Evolutionary conservation across 2,329 filamentous ascomycete species (phyloP), one percentile per base, ranked within the genome.

Genomic region (Botrytis tulipae): DNA sequence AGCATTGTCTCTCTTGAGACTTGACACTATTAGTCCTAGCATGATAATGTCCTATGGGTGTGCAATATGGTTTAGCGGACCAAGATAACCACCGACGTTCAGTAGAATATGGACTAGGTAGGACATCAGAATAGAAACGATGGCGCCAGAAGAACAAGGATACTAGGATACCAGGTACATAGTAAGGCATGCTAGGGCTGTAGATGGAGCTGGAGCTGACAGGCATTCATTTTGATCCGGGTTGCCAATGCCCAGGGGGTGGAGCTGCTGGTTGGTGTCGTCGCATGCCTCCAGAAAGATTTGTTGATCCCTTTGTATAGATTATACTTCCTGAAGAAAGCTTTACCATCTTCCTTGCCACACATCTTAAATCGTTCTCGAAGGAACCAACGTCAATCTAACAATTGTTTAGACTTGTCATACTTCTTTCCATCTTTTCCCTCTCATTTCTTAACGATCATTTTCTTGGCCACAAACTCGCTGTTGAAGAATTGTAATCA

Each of bases 211-310:
- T 76, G 70, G 74, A 76, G 77, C 75, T 79, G 77, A 79, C 78
- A 77, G 76, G 78, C 78, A 78, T 79, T 75, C 74, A 77, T 76
- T 68, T 75, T 77, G 76, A 75, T 75, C 75, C 77, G 74, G 75
- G 74, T 74, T 74, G 72, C 32, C 37, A 74, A 75, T 72, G 71
- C 66, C 75, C 76, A 76, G 74, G 76, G 76, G 75, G 70, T 76
- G 65, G 75, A 70, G 75, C 75, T 78, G 77, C 75, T 78, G 77
- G 77, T 76, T 78, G 74, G 77, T 79, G 79, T 78, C 78, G 78
- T 79, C 76, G 76, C 78, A 77, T 63, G 72, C 63, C 61, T 73
- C 62, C 32, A 74, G 62, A 46, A 57, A 40, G 65, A 60, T 37
- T 72, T 75, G 76, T 75, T 78, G 76, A 76, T 72, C 72, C 75